Percentiles rank a stretch among this genome's conserved stretches.
Conservation (phyloP, 116 monocot genomes). For the Cymodocea nodosa region DNA sequence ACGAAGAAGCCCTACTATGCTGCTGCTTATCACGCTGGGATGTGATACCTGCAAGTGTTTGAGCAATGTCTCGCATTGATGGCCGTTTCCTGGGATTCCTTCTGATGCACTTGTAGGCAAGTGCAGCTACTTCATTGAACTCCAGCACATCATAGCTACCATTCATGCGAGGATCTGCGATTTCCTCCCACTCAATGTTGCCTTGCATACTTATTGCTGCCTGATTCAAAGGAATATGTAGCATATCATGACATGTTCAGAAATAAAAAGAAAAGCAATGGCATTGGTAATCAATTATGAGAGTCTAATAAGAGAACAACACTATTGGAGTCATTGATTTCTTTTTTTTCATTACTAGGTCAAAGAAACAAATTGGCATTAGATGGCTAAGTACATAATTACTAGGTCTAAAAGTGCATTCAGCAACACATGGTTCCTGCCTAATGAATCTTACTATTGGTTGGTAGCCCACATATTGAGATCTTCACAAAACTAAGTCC, state of each 20-base stretch:
- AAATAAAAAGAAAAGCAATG: not conserved
- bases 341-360: too few species aligned
- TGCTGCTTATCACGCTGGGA: constrained; percentile 8
- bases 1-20: constrained; percentile 12
- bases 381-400: too few species aligned
- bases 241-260: not conserved
- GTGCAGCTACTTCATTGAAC: constrained; percentile 42
- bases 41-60: constrained; percentile 25
- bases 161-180: constrained; percentile 64
- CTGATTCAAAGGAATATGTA: constrained; percentile 12
- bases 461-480: too few species aligned
- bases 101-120: constrained; percentile 74
- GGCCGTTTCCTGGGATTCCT: constrained; percentile 45
- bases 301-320: too few species aligned
- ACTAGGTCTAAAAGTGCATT: too few species aligned
- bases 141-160: constrained; percentile 42
- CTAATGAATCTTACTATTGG: too few species aligned
- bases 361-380: too few species aligned
- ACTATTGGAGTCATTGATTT: too few species aligned
- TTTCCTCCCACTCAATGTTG: constrained; percentile 74
- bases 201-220: constrained; percentile 69
- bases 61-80: constrained; percentile 74
- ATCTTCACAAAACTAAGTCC: too few species aligned
- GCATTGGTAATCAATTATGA: too few species aligned
- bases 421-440: too few species aligned